These are phyloP conservation scores for Plasmopara muralis DNA, from an alignment of 352 stramenopile species.

Conservation along the genomic window DNA sequence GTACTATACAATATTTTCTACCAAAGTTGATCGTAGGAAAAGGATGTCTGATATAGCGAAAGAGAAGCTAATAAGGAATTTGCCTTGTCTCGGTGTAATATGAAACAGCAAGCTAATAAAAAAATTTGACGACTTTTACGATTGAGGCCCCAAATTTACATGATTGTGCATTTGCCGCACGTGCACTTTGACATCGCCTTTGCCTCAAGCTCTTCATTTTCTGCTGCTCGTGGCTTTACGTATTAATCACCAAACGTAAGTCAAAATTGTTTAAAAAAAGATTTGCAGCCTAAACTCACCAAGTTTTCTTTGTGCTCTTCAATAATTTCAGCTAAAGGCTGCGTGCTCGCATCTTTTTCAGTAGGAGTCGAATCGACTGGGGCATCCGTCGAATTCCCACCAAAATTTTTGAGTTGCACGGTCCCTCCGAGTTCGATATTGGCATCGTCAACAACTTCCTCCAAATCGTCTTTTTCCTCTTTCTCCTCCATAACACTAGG, in stretches of 20 bases:
- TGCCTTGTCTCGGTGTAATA: too few species aligned
- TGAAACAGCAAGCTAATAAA: too few species aligned
- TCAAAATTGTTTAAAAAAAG: background rate
- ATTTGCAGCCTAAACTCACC: slow-evolving; percentile 5
- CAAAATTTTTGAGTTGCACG: slow-evolving; percentile 1
- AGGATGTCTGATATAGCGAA: too few species aligned
- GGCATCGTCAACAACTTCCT: slow-evolving; percentile 4
- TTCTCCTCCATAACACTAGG: slow-evolving; percentile 2
- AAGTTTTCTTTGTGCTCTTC: slow-evolving; percentile 4
- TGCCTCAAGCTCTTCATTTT: slow-evolving; percentile 39
- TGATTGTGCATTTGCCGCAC: slow-evolving; percentile 55
- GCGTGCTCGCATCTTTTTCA: slow-evolving; percentile 7
- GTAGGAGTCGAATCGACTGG: slow-evolving; percentile 3
- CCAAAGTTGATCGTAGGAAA: too few species aligned
- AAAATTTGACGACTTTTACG: too few species aligned
- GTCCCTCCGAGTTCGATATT: slow-evolving; percentile 16
- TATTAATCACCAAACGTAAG: background rate
- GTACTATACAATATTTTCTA: too few species aligned
- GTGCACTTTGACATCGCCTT: slow-evolving; percentile 65
- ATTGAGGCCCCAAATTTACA: slow-evolving; percentile 27
- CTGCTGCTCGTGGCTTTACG: slow-evolving; percentile 7
- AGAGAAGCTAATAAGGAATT: too few species aligned
- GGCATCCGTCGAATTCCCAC: background rate
- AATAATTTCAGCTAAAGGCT: slow-evolving; percentile 6
- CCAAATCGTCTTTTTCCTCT: slow-evolving; percentile 2